phyloP scores from a whole-genome alignment of 176 grass and related monocot genomes.

The Secale cereale region DNA sequence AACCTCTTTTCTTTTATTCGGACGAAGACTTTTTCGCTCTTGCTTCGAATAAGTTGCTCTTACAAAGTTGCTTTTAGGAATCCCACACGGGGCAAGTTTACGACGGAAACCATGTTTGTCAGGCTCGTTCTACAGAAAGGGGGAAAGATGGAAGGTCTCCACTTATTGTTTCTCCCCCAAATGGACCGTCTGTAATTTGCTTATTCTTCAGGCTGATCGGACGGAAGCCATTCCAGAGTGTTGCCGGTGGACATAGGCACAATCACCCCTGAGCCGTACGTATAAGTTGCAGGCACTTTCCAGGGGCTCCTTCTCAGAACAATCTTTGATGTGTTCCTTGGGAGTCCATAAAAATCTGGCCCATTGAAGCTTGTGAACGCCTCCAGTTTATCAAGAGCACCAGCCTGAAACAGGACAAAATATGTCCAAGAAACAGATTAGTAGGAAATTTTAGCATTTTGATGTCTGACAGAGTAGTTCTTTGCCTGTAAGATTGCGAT shows the following conservation, averaged over 20 bases:
- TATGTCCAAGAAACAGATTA: neutral
- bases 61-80: neutral
- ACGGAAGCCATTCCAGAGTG: conserved; percentile 70
- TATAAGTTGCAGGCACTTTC: conserved; percentile 71
- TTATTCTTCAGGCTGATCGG: conserved; percentile 35
- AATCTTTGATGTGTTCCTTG: conserved; percentile 69
- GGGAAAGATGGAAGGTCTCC: neutral
- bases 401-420: conserved; percentile 52
- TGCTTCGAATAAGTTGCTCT: neutral
- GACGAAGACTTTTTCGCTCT: neutral
- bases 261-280: conserved; percentile 55
- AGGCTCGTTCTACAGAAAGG: neutral
- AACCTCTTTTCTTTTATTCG: neutral
- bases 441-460: neutral
- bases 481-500: neutral
- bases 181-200: neutral
- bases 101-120: neutral
- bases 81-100: neutral
- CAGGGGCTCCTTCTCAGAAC: conserved; percentile 64
- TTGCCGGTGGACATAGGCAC: conserved; percentile 76
- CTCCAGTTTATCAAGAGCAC: conserved; percentile 82
- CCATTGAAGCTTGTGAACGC: conserved; percentile 95
- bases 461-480: neutral
- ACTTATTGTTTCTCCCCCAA: neutral
- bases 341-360: conserved; percentile 94